Evolutionary conservation across 2,329 filamentous ascomycete species (phyloP), one percentile per base, ranked within the genome.

Genomic region (Coniochaeta hoffmannii): DNA sequence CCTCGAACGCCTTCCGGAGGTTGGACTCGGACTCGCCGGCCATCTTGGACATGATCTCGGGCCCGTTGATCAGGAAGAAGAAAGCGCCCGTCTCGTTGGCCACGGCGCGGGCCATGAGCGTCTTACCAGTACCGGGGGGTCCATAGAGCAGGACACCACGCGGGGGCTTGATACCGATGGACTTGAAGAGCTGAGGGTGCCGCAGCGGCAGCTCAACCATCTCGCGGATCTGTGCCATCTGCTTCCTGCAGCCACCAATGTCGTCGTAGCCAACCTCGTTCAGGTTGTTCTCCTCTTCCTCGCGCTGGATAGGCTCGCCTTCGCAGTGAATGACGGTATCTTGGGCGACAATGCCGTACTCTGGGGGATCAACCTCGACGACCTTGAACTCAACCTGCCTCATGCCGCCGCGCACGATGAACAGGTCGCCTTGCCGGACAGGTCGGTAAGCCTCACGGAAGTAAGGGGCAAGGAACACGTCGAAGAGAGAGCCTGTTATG

Each of bases 21-120:
- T 97, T 97, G 58, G 93, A 97, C 74, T 97, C 94, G 57, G 94
- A 97, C 76, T 99, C 94, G 83, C 94, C 94, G 58, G 94, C 94
- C 94, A 97, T 97, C 85, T 97, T 97, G 57, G 93, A 97, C 94
- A 99, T 97, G 78, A 99, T 97, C 73, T 97, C 94, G 53, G 94
- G 94, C 62, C 94, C 93, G 76, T 97, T 97, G 83, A 99, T 97
- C 61, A 97, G 77, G 85, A 99, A 97, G 80, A 99, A 99, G 80
- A 97, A 97, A 51, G 93, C 93, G 66, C 94, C 94, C 32, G 94
- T 97, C 81, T 97, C 94, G 76, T 97, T 97, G 75, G 94, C 94
- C 56, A 99, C 94, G 61, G 94, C 94, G 74, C 94, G 90, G 68
- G 94, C 94, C 94, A 97, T 97, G 64, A 99, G 79, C 35, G 94